Percentiles rank a stretch among this genome's conserved stretches.
phyloP scores from a whole-genome alignment of 352 stramenopile genomes.

The Phytophthora sansomeana region DNA sequence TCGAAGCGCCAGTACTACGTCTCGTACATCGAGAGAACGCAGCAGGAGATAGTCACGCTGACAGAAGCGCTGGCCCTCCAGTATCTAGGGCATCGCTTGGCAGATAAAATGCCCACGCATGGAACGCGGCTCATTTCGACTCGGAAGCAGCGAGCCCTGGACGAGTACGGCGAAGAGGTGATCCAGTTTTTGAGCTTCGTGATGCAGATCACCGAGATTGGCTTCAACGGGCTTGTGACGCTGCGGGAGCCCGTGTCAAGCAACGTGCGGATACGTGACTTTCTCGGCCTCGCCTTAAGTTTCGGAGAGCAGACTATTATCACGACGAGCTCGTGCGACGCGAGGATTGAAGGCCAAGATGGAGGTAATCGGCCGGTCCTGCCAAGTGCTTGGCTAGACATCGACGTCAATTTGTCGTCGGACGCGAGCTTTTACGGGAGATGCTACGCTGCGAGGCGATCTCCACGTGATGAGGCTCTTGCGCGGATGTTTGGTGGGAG shows the following conservation, averaged over 20 bases:
- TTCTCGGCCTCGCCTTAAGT: slow-evolving; percentile 64
- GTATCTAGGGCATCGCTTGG: slow-evolving; percentile 71
- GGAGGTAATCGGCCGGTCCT: slow-evolving; percentile 46
- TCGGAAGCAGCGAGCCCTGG: slow-evolving; percentile 49
- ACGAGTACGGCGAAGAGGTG: slow-evolving; percentile 63
- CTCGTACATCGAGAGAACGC: slow-evolving; percentile 60
- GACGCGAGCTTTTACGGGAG: slow-evolving; percentile 46
- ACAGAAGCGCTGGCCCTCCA: slow-evolving; percentile 67
- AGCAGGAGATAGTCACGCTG: slow-evolving; percentile 61
- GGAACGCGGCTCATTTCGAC: slow-evolving; percentile 36
- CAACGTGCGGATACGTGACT: slow-evolving; percentile 75
- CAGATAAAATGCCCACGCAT: slow-evolving; percentile 56
- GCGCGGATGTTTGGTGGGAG: slow-evolving; percentile 32
- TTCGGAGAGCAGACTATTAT: slow-evolving; percentile 62
- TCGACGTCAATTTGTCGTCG: slow-evolving; percentile 41
- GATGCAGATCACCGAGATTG: slow-evolving; percentile 71
- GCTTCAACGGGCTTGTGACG: slow-evolving; percentile 69
- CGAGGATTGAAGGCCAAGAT: slow-evolving; percentile 66
- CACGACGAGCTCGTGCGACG: slow-evolving; percentile 78
- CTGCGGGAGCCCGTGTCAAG: slow-evolving; percentile 66
- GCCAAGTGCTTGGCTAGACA: slow-evolving; percentile 70
- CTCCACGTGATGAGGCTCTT: slow-evolving; percentile 21
- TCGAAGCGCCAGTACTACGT: slow-evolving; percentile 77
- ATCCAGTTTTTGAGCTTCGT: slow-evolving; percentile 69
- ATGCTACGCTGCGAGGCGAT: slow-evolving; percentile 37